A percentile compares a stretch with the other conserved stretches of the same genome.
Conservation (phyloP, 495 filamentous ascomycete genomes). For the Beverwykella pulmonaria region DNA sequence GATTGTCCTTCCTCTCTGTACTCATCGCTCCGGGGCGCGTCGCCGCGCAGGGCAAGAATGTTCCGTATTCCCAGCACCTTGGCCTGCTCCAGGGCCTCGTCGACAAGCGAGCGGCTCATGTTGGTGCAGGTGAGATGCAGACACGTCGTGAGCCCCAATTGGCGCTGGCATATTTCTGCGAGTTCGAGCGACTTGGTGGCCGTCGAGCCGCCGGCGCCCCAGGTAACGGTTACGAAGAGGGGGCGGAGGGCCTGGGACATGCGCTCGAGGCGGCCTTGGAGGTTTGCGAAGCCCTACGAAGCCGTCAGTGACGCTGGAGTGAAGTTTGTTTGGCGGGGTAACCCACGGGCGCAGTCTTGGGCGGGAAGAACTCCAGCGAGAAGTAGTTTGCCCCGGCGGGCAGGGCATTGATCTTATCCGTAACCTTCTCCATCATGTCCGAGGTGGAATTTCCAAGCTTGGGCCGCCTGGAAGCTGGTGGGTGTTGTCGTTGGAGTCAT, state of each 20-base stretch:
- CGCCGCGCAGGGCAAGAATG: constrained; percentile 91
- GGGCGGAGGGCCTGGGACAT: constrained; percentile 90
- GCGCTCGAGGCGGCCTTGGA: constrained; percentile 88
- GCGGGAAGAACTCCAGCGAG: constrained; percentile 98
- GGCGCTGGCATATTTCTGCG: constrained; percentile 91
- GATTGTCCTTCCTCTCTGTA: constrained; percentile 60
- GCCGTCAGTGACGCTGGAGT: constrained; percentile 16
- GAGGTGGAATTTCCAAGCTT: background rate
- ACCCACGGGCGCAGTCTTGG: constrained; percentile 83
- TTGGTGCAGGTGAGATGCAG: constrained; percentile 97
- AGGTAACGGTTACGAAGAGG: constrained; percentile 95
- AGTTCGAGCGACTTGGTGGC: constrained; percentile 87
- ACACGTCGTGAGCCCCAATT: constrained; percentile 90
- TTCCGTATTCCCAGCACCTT: constrained; percentile 93
- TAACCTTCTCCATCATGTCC: constrained; percentile 79
- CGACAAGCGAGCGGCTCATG: constrained; percentile 84
- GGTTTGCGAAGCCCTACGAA: constrained; percentile 78
- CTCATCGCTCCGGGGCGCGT: constrained; percentile 86
- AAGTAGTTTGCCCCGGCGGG: constrained; percentile 82
- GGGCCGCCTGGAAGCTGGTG: background rate
- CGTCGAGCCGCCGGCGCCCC: constrained; percentile 95
- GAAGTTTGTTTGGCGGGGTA: constrained; percentile 31
- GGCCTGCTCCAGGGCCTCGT: constrained; percentile 86
- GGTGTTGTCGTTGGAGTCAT: constrained; percentile 11
- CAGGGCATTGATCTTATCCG: constrained; percentile 92